phyloP scores from a whole-genome alignment of 441 rosid species.

The Bruguiera hainesii region DNA sequence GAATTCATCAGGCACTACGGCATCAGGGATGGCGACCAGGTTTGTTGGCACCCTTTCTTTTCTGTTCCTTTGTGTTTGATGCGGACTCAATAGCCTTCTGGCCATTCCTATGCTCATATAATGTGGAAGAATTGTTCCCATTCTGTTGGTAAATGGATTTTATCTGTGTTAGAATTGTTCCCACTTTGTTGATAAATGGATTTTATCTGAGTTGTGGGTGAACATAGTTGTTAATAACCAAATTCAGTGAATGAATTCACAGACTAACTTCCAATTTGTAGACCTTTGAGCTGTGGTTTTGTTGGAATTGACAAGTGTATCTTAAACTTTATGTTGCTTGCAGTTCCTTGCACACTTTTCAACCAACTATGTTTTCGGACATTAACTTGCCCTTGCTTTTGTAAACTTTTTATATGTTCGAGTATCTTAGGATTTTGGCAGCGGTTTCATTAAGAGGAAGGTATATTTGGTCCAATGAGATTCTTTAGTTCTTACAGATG shows the following conservation, averaged over 20 bases:
- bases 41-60: constrained; percentile 19
- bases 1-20: constrained; percentile 51
- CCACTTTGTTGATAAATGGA: too few relatives aligned
- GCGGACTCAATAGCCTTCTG: neutral
- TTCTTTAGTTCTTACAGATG: neutral
- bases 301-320: neutral
- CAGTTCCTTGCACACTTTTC: neutral
- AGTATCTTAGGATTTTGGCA: too few relatives aligned
- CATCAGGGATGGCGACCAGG: constrained; percentile 90
- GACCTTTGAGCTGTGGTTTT: neutral
- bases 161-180: too few relatives aligned
- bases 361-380: neutral
- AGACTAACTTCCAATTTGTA: neutral
- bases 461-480: neutral
- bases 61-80: neutral
- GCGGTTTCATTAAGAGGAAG: too few relatives aligned
- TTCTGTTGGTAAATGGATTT: too few relatives aligned
- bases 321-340: neutral
- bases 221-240: too few relatives aligned
- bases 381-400: neutral
- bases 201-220: too few relatives aligned
- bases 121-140: too few relatives aligned
- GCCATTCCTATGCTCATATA: too few relatives aligned
- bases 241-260: too few relatives aligned
- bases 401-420: neutral